These are phyloP conservation scores for Sporothrix pseudoabietina DNA, from an alignment of 2,329 filamentous ascomycete species.

Conservation along the genomic window DNA sequence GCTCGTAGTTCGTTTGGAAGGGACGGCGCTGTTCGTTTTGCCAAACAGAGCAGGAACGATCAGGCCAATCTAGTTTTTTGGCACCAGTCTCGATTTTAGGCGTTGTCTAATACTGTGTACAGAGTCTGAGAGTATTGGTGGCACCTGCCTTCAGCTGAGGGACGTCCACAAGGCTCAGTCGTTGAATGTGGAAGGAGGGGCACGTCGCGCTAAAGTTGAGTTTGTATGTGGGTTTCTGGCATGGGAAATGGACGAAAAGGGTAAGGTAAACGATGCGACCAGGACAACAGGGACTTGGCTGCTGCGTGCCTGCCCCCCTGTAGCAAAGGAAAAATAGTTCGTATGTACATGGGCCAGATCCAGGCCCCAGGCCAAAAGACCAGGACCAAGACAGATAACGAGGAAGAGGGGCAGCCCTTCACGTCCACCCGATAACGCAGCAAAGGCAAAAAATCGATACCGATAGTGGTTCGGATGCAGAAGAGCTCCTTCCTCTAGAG, in stretches of 20 bases:
- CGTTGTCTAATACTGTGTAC: neutral
- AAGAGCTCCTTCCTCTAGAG: neutral
- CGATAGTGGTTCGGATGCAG: neutral
- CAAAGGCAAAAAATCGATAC: neutral
- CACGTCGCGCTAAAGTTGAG: neutral
- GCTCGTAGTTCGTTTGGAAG: neutral
- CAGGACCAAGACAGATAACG: neutral
- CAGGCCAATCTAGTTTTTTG: constrained; percentile 15
- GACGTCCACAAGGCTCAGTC: neutral
- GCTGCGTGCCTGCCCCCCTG: neutral
- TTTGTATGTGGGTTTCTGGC: constrained; percentile 1
- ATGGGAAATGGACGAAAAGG: constrained; percentile 12
- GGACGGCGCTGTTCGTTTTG: neutral
- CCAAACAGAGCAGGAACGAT: constrained; percentile 15
- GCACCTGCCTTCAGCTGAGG: neutral
- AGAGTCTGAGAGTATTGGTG: no score
- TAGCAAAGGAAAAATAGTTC: neutral
- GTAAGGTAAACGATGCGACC: constrained; percentile 14
- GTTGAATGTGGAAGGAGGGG: constrained; percentile 21
- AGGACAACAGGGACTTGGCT: constrained; percentile 4
- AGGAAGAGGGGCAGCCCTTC: constrained; percentile 12
- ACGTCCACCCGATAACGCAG: constrained; percentile 23
- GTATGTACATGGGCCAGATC: constrained; percentile 14
- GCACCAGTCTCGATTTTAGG: neutral
- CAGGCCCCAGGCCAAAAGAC: neutral